phyloP scores from a whole-genome alignment of 495 filamentous ascomycete genomes.

The Penicillium coprophilum region DNA sequence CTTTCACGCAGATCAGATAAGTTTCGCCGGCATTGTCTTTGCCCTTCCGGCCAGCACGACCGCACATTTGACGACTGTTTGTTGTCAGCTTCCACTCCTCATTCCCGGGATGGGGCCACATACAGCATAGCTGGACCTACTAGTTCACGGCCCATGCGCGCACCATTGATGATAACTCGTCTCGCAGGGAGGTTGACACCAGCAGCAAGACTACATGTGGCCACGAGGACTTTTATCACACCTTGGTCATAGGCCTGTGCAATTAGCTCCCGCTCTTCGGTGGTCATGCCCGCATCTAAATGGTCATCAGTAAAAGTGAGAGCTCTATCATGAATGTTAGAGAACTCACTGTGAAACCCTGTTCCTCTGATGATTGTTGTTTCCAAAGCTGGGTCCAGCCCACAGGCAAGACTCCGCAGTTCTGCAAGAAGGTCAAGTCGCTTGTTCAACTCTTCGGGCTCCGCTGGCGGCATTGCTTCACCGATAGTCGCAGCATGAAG shows the following conservation, averaged over 20 bases:
- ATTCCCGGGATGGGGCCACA: slow-evolving; percentile 13
- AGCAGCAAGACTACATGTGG: slow-evolving; percentile 82
- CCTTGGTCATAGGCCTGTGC: slow-evolving; percentile 72
- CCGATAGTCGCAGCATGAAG: slow-evolving; percentile 63
- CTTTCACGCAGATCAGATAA: slow-evolving; percentile 70
- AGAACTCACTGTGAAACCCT: slow-evolving; percentile 68
- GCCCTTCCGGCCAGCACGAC: slow-evolving; percentile 78
- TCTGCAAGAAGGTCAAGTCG: slow-evolving; percentile 68
- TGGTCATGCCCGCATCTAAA: slow-evolving; percentile 71
- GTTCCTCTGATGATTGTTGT: slow-evolving; percentile 65
- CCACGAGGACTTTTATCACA: slow-evolving; percentile 68
- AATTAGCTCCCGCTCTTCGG: slow-evolving; percentile 75
- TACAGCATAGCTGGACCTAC: slow-evolving; percentile 76
- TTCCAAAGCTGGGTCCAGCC: slow-evolving; percentile 66
- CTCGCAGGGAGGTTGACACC: slow-evolving; percentile 78
- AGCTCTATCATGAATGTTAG: neutral
- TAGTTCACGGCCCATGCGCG: slow-evolving; percentile 74
- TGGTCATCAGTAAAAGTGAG: slow-evolving; percentile 10
- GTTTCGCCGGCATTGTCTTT: slow-evolving; percentile 81
- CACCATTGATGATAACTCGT: slow-evolving; percentile 76
- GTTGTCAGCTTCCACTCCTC: slow-evolving; percentile 6
- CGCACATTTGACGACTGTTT: slow-evolving; percentile 75
- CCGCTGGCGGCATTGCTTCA: slow-evolving; percentile 56
- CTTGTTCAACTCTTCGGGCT: slow-evolving; percentile 51
- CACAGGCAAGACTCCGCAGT: slow-evolving; percentile 63